Base-by-base conservation (phyloP, 2,329 filamentous ascomycete species). In the Penicillium sp. region DNA sequence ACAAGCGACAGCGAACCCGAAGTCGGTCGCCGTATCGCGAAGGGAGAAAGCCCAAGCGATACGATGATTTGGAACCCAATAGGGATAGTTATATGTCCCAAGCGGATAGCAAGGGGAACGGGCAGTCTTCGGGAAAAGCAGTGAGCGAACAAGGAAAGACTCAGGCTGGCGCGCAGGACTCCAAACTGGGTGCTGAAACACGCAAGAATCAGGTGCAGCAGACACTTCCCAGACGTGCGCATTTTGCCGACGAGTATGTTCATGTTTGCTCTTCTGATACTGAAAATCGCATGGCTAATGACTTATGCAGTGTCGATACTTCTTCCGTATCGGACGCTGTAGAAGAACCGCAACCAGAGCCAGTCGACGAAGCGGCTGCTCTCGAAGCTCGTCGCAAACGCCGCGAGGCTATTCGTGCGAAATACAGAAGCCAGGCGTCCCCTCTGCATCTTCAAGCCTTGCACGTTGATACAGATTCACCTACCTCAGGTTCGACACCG, bases 321-420 rank as follows among this genome's bases (percentile, higher is more conserved):
- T 42, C 49, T 20, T 35, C 46, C 32, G 41, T 54, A 43, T 49
- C 56, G 39, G 60, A 55, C 25, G 47, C 35, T 35, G 50, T 37
- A 35, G 60, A 66, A 57, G 65, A 66, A 54, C 57, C 55, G 47
- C 59, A 72, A 65, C 78, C 81, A 56, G 77, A 83, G 59, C 77
- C 80, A n/a, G 67, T 89, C 59, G 87, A 95, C 67, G 88, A 95
- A 73, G 87, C 87, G 54, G 84, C 87, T 58, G 79, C 92, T 63
- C 87, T 95, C 62, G 88, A 95, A 69, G 85, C 89, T 62, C 87
- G 91, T 47, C 86, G 90, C 25, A 89, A 87, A 66, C 83, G 87
- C 50, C 85, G 91, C 57, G 88, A 93, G 72, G 88, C 89, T 56
- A 87, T 95, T 56, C 81, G 89, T 66, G 87, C 88, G 67, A 95